Evolutionary conservation across 2,329 filamentous ascomycete species (phyloP).

Genomic region (Grosmannia serpens): DNA sequence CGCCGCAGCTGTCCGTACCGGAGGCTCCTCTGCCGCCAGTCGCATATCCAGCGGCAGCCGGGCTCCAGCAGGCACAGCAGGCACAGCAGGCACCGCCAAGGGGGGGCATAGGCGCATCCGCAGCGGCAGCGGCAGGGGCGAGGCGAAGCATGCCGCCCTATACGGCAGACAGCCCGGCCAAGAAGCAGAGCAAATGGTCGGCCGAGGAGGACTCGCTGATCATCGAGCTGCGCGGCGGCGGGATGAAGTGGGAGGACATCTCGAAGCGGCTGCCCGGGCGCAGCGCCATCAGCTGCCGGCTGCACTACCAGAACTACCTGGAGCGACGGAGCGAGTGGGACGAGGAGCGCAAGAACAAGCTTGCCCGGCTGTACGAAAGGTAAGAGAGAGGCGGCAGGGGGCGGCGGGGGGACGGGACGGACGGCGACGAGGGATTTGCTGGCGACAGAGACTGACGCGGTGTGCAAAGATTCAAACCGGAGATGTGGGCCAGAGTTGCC

Average conservation of each 20-base stretch:
- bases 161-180: slow-evolving; percentile 58
- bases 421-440: neutral
- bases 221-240: slow-evolving; percentile 77
- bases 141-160: slow-evolving; percentile 44
- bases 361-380: slow-evolving; percentile 91
- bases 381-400: slow-evolving; percentile 32
- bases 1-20: neutral
- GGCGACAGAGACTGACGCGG: slow-evolving; percentile 7
- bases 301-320: slow-evolving; percentile 96
- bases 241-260: slow-evolving; percentile 99
- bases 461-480: slow-evolving; percentile 71
- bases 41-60: neutral
- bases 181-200: slow-evolving; percentile 96
- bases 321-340: slow-evolving; percentile 92
- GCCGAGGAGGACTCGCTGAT: slow-evolving; percentile 87
- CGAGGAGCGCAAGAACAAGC: slow-evolving; percentile 94
- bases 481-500: slow-evolving; percentile 95
- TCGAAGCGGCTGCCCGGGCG: slow-evolving; percentile 81
- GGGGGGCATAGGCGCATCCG: neutral
- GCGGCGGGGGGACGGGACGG: neutral
- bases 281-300: slow-evolving; percentile 84
- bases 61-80: neutral
- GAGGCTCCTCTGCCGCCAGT: neutral
- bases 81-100: neutral
- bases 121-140: slow-evolving; percentile 13